Evolutionary conservation across 192 early-diverging fungal species (phyloP), one percentile per base, ranked within the genome.

Genomic region (Coemansia aciculifera): DNA sequence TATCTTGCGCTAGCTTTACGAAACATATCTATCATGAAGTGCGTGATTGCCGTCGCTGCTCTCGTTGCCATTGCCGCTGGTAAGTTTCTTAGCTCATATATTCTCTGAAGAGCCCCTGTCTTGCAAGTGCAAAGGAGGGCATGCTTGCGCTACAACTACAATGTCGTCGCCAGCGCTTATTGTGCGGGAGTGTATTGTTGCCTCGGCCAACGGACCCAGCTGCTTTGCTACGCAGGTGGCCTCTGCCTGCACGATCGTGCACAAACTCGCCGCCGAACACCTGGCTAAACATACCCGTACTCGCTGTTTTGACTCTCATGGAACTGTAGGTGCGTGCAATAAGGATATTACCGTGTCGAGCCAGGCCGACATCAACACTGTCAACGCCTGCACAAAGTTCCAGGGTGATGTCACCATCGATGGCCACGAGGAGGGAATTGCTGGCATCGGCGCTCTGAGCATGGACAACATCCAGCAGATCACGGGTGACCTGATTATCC

Each of bases 401-500:
- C 52, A 77, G 52, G 79, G 61, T 12, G 75, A 82, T 21, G 59
- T 82, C 37, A 48, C 67, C 42, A 78, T 85, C 37, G 78, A 80
- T 59, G 78, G 75, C 37, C 38, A 24, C 21, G 17, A 65, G 38
- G 29, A 46, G 5, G 56, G 56, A 11, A 8, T 71, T 32, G 56
- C 15, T 15, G 68, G 68, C 34, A 34, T 80, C 32, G 65, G 63
- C 19, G 69, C 69, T 19, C 42, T 84, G 43, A 69, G 52, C 70
- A 64, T 85, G 21, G 75, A 72, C 64, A 75, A 39, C 70, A 31
- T 85, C 17, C 9, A 78, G 73, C 44, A 74, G 68, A 73, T 85
- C 52, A 69, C 68, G 27, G 83, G 83, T 15, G 65, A 80, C 19
- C 81, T 88, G 62, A 56, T 81, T 15, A 68, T 86, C 38, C 82